A percentile compares a stretch with the other conserved stretches of the same genome.
Conservation (phyloP, 2,329 filamentous ascomycete genomes). For the Apiospora arundinis region DNA sequence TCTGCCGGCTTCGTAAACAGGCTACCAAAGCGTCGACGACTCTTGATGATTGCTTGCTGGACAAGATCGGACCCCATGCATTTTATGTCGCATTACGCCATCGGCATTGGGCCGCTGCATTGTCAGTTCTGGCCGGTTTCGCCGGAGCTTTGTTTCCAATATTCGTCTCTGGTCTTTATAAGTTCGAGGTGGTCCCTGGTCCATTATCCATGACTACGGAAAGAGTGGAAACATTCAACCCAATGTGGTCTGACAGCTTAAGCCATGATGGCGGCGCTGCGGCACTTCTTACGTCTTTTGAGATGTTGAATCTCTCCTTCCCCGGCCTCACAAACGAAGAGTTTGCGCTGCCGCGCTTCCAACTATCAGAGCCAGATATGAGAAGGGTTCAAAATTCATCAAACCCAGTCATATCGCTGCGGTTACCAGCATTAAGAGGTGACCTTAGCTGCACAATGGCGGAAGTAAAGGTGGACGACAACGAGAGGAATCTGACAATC, state of each 20-base stretch:
- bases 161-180: constrained; percentile 21
- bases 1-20: background rate
- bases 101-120: constrained; percentile 21
- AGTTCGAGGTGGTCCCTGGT: constrained; percentile 18
- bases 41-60: constrained; percentile 10
- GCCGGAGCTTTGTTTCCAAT: constrained; percentile 16
- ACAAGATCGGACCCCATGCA: constrained; percentile 19
- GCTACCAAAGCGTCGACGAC: background rate
- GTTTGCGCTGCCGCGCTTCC: constrained; percentile 16
- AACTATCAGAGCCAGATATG: background rate
- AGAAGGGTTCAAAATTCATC: constrained; percentile 7
- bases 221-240: constrained; percentile 14
- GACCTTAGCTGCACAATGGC: constrained; percentile 18
- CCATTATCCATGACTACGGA: constrained; percentile 2
- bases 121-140: constrained; percentile 9
- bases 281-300: constrained; percentile 20
- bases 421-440: constrained; percentile 21
- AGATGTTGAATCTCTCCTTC: constrained; percentile 23
- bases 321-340: constrained; percentile 21
- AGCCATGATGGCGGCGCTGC: constrained; percentile 22
- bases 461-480: background rate
- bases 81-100: constrained; percentile 12
- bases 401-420: constrained; percentile 18
- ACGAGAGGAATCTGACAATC: background rate
- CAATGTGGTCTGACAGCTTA: constrained; percentile 19